A percentile compares a stretch with the other conserved stretches of the same genome.
These are phyloP conservation scores for Pichia sp. DNA, from an alignment of 1,139 yeast genomes.

Conservation along the genomic window DNA sequence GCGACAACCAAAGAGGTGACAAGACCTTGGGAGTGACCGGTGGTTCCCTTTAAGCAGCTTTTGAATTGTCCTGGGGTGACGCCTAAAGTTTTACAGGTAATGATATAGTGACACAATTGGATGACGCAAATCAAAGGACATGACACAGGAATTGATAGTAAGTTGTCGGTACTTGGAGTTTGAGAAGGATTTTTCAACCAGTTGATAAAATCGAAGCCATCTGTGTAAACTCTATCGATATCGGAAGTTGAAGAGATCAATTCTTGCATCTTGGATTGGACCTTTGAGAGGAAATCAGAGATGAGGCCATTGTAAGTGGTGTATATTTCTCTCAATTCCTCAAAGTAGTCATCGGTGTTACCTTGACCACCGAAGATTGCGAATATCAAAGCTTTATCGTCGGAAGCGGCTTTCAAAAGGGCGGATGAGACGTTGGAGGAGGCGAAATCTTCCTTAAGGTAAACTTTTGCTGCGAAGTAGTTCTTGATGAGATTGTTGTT, in stretches of 20 bases:
- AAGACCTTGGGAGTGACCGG: slow-evolving; percentile 98
- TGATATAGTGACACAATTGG: slow-evolving; percentile 88
- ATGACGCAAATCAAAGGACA: slow-evolving; percentile 95
- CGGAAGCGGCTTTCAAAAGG: slow-evolving; percentile 43
- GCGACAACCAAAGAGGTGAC: slow-evolving; percentile 91
- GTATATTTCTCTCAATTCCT: slow-evolving; percentile 86
- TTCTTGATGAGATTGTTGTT: slow-evolving; percentile 66
- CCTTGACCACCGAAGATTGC: slow-evolving; percentile 99
- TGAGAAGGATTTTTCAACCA: slow-evolving; percentile 85
- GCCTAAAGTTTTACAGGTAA: slow-evolving; percentile 81
- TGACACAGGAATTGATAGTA: slow-evolving; percentile 86
- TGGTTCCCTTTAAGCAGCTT: slow-evolving; percentile 69
- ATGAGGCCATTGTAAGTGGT: slow-evolving; percentile 71
- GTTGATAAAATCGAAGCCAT: slow-evolving; percentile 80
- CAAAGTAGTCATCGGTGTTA: slow-evolving; percentile 94
- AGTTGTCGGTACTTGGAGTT: slow-evolving; percentile 86
- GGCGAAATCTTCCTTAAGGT: slow-evolving; percentile 23
- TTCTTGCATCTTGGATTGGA: slow-evolving; percentile 62
- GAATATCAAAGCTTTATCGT: slow-evolving; percentile 54
- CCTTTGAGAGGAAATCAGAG: slow-evolving; percentile 62
- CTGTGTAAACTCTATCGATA: slow-evolving; percentile 85
- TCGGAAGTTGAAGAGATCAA: slow-evolving; percentile 71
- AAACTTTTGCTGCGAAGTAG: slow-evolving; percentile 44
- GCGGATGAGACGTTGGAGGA: slow-evolving; percentile 57
- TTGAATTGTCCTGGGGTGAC: slow-evolving; percentile 87